Evolutionary conservation across 257 asterid species (phyloP), one percentile per base, ranked within the genome.

Genomic region (Ballota nigra): DNA sequence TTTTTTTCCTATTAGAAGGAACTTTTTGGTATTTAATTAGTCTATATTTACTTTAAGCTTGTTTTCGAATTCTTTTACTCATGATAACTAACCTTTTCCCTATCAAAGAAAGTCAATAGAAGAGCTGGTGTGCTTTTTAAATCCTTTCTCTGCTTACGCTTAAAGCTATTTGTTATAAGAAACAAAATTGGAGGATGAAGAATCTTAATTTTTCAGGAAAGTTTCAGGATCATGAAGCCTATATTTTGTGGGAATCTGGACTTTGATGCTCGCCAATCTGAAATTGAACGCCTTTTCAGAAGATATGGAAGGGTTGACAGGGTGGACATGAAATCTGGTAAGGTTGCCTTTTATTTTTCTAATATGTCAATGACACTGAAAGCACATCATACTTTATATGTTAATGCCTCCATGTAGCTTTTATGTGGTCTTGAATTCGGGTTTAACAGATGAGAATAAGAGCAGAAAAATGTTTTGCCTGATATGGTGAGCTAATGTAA

Each of bases 281-380:
- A 90, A 64, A 79, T 93, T 8, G 97, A 93, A 82, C 89, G 96
- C 0, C 96, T 93, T 68, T 93, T 93, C 80, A 81, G 77, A 75
- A 86, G 78, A 91, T 93, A 90, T 80, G 98, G 98, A 70, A 88
- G 84, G 86, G 92, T 91, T 57, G 97, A 90, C 57, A 86, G 96
- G 87, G 94, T 93, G 75, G 98, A 93, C 79, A 74, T 93, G 90
- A 93, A 93, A 85, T 79, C 98, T 66, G 98, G 98, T 91, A 67
- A 78, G 67, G 45, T 77, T 67, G 9, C 63, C 6, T n/a, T 49
- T 56, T 72, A 29, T 38, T 63, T 75, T 51, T 56, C 65, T 60
- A 2, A 19, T 36, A 33, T 47, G 34, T 16, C 11, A 43, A 58
- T 31, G 6, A 15, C 58, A 24, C 19, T 29, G 8, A 12, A 13